These are phyloP conservation scores for Achaetomiella virescens DNA, from an alignment of 495 filamentous ascomycete species.

Conservation along the genomic window DNA sequence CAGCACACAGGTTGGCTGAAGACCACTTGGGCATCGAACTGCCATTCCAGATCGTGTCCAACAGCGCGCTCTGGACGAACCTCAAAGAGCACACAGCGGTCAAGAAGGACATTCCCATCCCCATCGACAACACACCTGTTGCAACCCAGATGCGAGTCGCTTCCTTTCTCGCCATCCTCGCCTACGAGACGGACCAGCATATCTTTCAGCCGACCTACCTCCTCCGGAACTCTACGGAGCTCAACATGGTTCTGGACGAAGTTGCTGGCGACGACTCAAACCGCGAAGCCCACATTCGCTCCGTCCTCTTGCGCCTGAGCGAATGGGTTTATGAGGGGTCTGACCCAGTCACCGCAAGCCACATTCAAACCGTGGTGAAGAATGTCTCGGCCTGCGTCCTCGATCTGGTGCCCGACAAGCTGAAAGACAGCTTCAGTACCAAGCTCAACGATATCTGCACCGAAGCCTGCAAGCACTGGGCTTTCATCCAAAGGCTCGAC, in stretches of 20 bases:
- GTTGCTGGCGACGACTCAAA: constrained; percentile 4
- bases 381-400: not conserved
- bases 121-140: constrained; percentile 5
- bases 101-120: constrained; percentile 12
- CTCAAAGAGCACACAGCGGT: constrained; percentile 2
- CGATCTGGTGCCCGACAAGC: not conserved
- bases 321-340: not conserved
- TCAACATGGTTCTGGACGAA: constrained; percentile 4
- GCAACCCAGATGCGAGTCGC: constrained; percentile 26
- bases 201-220: constrained; percentile 24
- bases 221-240: not conserved
- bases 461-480: not conserved
- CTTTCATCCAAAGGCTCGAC: constrained; percentile 9
- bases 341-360: not conserved
- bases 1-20: constrained; percentile 5
- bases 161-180: constrained; percentile 14
- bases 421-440: not conserved
- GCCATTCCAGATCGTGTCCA: not conserved
- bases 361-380: not conserved
- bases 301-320: constrained; percentile 13
- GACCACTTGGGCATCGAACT: constrained; percentile 8
- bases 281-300: constrained; percentile 18
- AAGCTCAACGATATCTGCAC: not conserved
- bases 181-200: not conserved
- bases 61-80: not conserved